phyloP scores from a whole-genome alignment of 768 basidiomycete species.

The Chalciporus pseudorubinellus region DNA sequence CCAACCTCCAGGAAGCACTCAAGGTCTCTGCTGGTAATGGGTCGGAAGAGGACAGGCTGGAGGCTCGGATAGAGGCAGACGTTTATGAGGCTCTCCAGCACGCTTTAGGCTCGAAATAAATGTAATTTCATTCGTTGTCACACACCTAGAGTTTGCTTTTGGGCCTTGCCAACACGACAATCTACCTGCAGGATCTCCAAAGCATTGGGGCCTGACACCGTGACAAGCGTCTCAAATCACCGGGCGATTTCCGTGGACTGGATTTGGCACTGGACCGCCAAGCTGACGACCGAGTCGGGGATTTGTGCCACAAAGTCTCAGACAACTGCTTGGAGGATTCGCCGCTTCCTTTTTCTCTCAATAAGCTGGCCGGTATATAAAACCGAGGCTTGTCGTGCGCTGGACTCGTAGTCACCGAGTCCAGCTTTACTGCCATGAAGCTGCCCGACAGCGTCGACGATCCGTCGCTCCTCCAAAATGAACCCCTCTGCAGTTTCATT shows the following conservation, averaged over 20 bases:
- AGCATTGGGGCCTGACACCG: neutral
- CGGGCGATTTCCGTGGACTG: no score
- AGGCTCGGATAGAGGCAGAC: constrained; percentile 92
- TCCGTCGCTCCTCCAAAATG: constrained; percentile 19
- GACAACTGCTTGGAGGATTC: neutral
- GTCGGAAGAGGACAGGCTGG: constrained; percentile 89
- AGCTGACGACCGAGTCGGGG: no score
- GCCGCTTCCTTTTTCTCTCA: neutral
- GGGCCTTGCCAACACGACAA: neutral
- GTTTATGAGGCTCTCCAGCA: constrained; percentile 95
- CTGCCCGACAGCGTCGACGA: constrained; percentile 16
- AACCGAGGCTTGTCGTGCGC: neutral
- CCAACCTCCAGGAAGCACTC: constrained; percentile 86
- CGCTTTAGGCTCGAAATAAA: constrained; percentile 58
- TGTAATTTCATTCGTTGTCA: constrained; percentile 4
- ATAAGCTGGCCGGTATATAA: neutral
- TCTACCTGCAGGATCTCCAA: neutral
- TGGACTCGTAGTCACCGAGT: neutral
- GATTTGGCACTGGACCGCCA: no score
- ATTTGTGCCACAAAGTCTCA: neutral
- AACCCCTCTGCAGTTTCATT: constrained; percentile 15
- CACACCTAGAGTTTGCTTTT: constrained; percentile 14
- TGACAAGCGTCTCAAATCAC: no score
- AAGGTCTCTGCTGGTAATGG: constrained; percentile 79
- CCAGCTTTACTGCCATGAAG: constrained; percentile 14